These are phyloP conservation scores for Wallacemonas sp. DNA, from an alignment of 208 protist species.

Conservation along the genomic window DNA sequence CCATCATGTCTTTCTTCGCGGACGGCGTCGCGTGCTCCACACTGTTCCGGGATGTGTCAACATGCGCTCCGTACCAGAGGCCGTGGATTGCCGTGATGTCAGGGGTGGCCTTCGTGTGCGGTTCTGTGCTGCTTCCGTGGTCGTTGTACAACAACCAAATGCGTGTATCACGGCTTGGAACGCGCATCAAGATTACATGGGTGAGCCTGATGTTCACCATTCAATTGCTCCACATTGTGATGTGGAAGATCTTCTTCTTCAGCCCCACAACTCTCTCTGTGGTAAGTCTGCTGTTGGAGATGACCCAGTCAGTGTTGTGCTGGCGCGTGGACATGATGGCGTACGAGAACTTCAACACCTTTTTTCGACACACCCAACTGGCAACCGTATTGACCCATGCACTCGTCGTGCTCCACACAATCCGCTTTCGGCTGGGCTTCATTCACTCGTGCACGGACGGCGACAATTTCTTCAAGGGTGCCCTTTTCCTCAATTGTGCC, in stretches of 20 bases:
- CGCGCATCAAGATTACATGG: slow-evolving; percentile 37
- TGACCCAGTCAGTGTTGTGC: slow-evolving; percentile 24
- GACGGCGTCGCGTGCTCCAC: slow-evolving; percentile 71
- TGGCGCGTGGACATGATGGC: slow-evolving; percentile 35
- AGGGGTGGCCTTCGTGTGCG: slow-evolving; percentile 29
- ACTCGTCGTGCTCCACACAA: slow-evolving; percentile 31
- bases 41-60: slow-evolving; percentile 51
- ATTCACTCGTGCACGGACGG: slow-evolving; percentile 52
- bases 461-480: slow-evolving; percentile 41
- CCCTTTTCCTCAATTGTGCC: slow-evolving; percentile 25
- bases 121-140: slow-evolving; percentile 40
- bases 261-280: slow-evolving; percentile 38
- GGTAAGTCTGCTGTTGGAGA: slow-evolving; percentile 42
- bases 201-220: slow-evolving; percentile 38
- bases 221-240: slow-evolving; percentile 42
- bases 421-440: slow-evolving; percentile 43
- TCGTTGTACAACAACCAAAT: slow-evolving; percentile 38
- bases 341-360: slow-evolving; percentile 69
- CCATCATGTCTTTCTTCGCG: slow-evolving; percentile 45
- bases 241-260: slow-evolving; percentile 81
- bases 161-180: slow-evolving; percentile 43
- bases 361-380: slow-evolving; percentile 30
- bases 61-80: slow-evolving; percentile 30
- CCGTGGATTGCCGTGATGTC: slow-evolving; percentile 31
- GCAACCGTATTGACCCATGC: slow-evolving; percentile 37